Evolutionary conservation across 768 basidiomycete genomes (phyloP), one percentile per base, ranked within the genome.

Genomic region (Lactarius deliciosus): DNA sequence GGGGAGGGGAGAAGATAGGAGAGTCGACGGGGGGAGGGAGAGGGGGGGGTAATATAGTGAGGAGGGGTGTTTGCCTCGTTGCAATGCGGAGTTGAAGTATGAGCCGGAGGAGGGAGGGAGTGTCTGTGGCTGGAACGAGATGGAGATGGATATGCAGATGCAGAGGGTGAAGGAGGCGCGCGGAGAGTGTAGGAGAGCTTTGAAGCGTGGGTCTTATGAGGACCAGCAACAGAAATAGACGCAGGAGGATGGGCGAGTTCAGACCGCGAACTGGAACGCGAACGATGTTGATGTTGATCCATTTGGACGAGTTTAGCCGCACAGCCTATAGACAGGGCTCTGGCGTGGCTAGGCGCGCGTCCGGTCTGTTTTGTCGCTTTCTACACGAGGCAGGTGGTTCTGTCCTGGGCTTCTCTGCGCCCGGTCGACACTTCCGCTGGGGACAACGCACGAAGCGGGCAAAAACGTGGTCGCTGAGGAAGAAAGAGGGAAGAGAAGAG

Each of bases 211-310:
- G 62, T 16, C 62, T 67, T 67, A 64, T 67, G 66, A 67, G 58
- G 57, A n/a, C 55, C 25, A 67, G 30, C 22, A 15, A 36, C 20
- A 38, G 32, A 25, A 60, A 59, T 56, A 64, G 41, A 45, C 34
- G 54, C 22, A 38, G 20, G 45, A 36, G 34, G 60, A 56, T 53
- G 38, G 65, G 20, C 20, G 38, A n/a, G 57, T 43, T 67, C 66
- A 67, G 66, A 67, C 66, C 61, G 66, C 50, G 66, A 67, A 67
- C 66, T 60, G 61, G 61, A 67, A 64, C 66, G 66, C 57, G 57
- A 54, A 47, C 61, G 61, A 25, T 58, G 65, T 50, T 40, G 54
- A 57, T 66, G 62, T 63, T 63, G 66, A 67, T 67, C 66, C 66
- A 67, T 67, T 55, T 1, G 32, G 54, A 30, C 54, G 53, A 65